phyloP scores from a whole-genome alignment of 805 yeast species.

The Pichia rugopelliculosa region DNA sequence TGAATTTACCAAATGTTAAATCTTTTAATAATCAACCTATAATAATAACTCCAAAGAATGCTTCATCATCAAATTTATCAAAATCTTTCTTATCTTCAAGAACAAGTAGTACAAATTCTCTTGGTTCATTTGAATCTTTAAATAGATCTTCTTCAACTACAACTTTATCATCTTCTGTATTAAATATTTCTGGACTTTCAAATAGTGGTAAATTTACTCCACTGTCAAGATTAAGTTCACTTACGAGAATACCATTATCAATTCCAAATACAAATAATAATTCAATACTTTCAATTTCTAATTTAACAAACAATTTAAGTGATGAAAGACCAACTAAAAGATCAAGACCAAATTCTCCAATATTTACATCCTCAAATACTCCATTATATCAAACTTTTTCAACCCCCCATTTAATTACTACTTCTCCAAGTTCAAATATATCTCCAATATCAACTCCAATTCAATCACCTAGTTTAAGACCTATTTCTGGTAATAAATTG shows the following conservation, averaged over 20 bases:
- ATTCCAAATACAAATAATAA: not conserved
- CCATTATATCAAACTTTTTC: conserved; percentile 18
- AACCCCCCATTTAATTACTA: conserved; percentile 31
- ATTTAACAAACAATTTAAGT: conserved; percentile 16
- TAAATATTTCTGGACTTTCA: not conserved
- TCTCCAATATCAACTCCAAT: conserved; percentile 29
- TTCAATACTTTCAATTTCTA: conserved; percentile 9
- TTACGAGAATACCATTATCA: conserved; percentile 16
- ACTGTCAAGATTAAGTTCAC: conserved; percentile 13
- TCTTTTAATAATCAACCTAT: not conserved
- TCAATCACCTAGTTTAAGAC: conserved; percentile 32
- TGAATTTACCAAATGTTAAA: not conserved
- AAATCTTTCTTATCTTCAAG: conserved; percentile 25
- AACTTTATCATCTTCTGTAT: conserved; percentile 18
- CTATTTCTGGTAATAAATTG: conserved; percentile 13
- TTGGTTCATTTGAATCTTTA: conserved; percentile 25
- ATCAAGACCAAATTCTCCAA: conserved; percentile 30
- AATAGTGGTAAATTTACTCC: not conserved
- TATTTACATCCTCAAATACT: conserved; percentile 14
- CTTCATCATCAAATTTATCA: conserved; percentile 13
- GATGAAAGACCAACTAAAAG: conserved; percentile 27
- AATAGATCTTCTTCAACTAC: conserved; percentile 23
- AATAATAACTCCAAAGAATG: not conserved
- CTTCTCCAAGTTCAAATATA: conserved; percentile 22
- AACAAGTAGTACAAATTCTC: conserved; percentile 27